Evolutionary conservation across 2,329 filamentous ascomycete genomes (phyloP).

Genomic region (Hyphodiscus sp.): DNA sequence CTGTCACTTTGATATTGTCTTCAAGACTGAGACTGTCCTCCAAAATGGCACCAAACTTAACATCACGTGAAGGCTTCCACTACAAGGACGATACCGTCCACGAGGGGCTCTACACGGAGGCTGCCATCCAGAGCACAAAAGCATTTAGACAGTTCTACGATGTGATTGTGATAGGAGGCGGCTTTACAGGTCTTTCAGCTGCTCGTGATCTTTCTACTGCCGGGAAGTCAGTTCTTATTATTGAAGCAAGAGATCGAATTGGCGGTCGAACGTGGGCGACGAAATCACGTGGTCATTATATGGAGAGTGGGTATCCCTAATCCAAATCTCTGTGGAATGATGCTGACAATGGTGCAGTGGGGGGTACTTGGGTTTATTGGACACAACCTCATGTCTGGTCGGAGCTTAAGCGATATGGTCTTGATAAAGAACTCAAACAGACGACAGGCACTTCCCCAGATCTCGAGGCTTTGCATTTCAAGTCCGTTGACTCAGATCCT

Average conservation of each 20-base stretch:
- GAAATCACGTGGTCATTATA: not conserved
- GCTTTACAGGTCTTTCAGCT: conserved; percentile 1
- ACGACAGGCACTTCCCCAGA: not conserved
- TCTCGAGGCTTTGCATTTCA: not conserved
- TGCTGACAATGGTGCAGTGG: conserved; percentile 31
- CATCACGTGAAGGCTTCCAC: not conserved
- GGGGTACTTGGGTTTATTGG: conserved; percentile 39
- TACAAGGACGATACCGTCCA: not conserved
- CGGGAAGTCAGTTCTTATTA: conserved; percentile 26
- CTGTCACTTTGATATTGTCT: too few relatives aligned
- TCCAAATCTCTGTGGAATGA: not conserved
- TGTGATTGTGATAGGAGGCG: not conserved
- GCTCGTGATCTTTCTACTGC: not conserved
- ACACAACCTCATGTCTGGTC: conserved; percentile 30
- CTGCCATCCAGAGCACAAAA: conserved; percentile 1
- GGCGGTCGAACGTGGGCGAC: conserved; percentile 29
- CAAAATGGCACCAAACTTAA: not conserved
- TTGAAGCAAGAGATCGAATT: conserved; percentile 37
- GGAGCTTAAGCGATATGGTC: conserved; percentile 32
- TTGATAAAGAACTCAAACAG: conserved; percentile 18
- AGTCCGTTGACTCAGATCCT: not conserved
- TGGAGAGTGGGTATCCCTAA: not conserved
- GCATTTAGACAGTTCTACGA: not conserved
- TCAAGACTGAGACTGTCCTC: not conserved
- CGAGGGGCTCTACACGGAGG: not conserved